Evolutionary conservation across 345 rosid genomes (phyloP), one percentile per base, ranked within the genome.

Genomic region (Linum tenue): DNA sequence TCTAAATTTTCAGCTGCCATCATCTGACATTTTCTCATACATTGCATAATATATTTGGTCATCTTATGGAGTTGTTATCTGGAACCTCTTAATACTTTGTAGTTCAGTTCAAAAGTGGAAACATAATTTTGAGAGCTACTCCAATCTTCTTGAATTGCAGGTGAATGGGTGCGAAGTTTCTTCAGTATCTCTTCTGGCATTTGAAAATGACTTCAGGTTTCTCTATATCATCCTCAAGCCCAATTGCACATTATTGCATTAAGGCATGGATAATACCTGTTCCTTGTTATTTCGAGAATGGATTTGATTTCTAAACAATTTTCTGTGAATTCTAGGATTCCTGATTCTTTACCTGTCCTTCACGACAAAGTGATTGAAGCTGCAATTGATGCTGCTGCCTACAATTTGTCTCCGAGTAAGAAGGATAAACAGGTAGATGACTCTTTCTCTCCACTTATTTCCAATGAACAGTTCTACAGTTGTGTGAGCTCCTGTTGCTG

Each of bases 361-460:
- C 89, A 88, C 62, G 87, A 88, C 77, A 72, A 83, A 73, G 88
- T 83, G 64, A 82, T 94, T 70, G 88, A 87, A 40, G 88, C 91
- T 60, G 87, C 89, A 73, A 81, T 85, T 62, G 90, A 82, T 55
- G 80, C 89, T 73, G 64, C 87, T 51, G 64, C 31, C 31, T 22
- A 73, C 58, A 67, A 61, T 70, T 72, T 70, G 42, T 79, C 84
- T 73, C 80, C 84, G n/a, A 68, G 31, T 59, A 82, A 73, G 69
- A 82, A 81, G 75, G 79, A 76, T 73, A 77, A 39, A 66, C 77
- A 83, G 80, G 94, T 85, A 75, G 62, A 17, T 43, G 56, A 42
- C 38, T 65, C 5, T 62, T 60, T 41, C 66, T 31, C 5, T 42
- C 38, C 64, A 4, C 38, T 63, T 73, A 31, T 16, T 22, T 48